Percentiles rank a stretch among this genome's conserved stretches.
Conservation (phyloP, 768 basidiomycete genomes). For the Hericium coralloides region DNA sequence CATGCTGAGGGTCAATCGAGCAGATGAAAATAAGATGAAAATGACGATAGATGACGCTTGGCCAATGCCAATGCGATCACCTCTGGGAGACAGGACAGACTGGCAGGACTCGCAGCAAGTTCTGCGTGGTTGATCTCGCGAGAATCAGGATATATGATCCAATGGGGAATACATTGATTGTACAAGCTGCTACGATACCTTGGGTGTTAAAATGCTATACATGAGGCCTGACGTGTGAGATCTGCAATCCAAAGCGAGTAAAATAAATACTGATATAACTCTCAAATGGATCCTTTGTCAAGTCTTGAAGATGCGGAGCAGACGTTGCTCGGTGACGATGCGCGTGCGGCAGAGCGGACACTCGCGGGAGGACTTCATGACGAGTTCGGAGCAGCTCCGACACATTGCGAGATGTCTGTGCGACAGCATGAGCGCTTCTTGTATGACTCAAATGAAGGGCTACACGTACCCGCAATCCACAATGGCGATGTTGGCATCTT, state of each 20-base stretch:
- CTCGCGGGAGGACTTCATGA: slow-evolving; percentile 74
- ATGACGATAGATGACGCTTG: too few relatives aligned
- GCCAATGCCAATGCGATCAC: too few relatives aligned
- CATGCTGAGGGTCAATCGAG: too few relatives aligned
- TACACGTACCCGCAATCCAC: slow-evolving; percentile 84
- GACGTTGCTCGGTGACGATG: slow-evolving; percentile 73
- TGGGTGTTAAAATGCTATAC: too few relatives aligned
- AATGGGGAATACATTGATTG: too few relatives aligned
- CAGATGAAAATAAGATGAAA: too few relatives aligned
- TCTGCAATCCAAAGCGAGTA: neutral
- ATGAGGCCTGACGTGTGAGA: too few relatives aligned
- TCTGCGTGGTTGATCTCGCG: too few relatives aligned
- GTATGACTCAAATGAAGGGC: neutral
- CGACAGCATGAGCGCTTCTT: neutral
- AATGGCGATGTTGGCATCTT: slow-evolving; percentile 88
- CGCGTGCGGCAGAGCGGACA: slow-evolving; percentile 88
- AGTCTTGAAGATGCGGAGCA: slow-evolving; percentile 68
- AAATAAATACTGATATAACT: neutral
- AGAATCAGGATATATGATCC: too few relatives aligned
- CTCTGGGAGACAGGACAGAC: too few relatives aligned
- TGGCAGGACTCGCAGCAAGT: too few relatives aligned
- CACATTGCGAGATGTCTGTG: slow-evolving; percentile 77
- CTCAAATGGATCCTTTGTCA: slow-evolving; percentile 13
- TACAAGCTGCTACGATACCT: too few relatives aligned
- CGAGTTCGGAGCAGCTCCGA: slow-evolving; percentile 63